These are phyloP conservation scores for Ilyonectria mors-panacis DNA, from an alignment of 2,329 filamentous ascomycete genomes.

Conservation along the genomic window DNA sequence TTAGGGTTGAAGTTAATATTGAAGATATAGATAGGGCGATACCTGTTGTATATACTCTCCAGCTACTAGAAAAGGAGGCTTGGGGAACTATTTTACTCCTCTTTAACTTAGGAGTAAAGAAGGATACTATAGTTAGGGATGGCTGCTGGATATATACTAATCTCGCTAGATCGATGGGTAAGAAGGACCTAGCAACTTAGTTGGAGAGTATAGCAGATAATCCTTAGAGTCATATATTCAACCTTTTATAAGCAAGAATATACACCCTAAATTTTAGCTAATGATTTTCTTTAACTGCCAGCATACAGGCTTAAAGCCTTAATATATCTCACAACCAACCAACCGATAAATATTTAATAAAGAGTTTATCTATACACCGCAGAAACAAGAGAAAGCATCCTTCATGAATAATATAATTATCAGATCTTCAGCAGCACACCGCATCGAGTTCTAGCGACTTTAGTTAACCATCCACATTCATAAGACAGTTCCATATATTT, in stretches of 20 bases:
- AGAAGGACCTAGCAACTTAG: background rate
- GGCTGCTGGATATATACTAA: background rate
- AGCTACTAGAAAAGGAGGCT: background rate
- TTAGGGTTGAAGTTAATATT: background rate
- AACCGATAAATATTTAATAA: too few relatives aligned
- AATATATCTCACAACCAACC: background rate
- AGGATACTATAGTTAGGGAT: background rate
- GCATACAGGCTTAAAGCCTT: background rate
- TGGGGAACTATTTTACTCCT: background rate
- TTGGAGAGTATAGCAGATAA: background rate
- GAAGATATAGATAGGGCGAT: background rate
- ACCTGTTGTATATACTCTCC: background rate
- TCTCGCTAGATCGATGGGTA: background rate
- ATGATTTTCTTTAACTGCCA: background rate
- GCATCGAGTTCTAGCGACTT: too few relatives aligned
- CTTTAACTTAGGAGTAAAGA: background rate
- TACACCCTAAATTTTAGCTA: background rate
- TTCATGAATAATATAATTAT: too few relatives aligned
- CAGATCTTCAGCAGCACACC: too few relatives aligned
- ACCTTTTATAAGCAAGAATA: background rate
- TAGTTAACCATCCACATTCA: too few relatives aligned
- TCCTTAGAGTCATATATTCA: background rate
- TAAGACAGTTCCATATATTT: too few relatives aligned
- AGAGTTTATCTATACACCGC: too few relatives aligned
- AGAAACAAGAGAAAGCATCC: too few relatives aligned